Evolutionary conservation across 2,329 filamentous ascomycete species (phyloP).

Genomic region (Corynespora cassiicola): DNA sequence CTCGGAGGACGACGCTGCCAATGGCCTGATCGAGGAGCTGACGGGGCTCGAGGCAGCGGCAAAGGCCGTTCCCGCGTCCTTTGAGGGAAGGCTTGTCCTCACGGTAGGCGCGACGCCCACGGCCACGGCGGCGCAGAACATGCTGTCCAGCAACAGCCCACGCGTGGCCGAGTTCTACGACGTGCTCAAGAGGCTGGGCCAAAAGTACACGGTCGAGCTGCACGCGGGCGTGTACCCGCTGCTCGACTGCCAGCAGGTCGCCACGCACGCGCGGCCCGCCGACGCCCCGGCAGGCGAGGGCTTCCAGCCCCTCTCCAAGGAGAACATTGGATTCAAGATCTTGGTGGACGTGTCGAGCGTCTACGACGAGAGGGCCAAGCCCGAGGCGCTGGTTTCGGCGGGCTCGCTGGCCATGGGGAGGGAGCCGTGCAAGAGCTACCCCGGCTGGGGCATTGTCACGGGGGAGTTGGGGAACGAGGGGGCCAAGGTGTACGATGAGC

Average conservation of each 20-base stretch:
- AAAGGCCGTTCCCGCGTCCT: constrained; percentile 36
- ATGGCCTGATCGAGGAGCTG: constrained; percentile 67
- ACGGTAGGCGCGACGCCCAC: constrained; percentile 82
- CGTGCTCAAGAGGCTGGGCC: constrained; percentile 47
- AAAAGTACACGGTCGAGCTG: constrained; percentile 62
- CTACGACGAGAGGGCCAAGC: constrained; percentile 58
- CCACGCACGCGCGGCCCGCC: constrained; percentile 68
- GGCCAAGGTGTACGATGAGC: constrained; percentile 32
- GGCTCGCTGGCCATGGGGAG: constrained; percentile 74
- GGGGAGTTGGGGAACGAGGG: constrained; percentile 57
- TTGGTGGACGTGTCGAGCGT: constrained; percentile 74
- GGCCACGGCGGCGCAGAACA: constrained; percentile 69
- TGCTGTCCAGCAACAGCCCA: constrained; percentile 50
- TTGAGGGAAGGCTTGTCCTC: constrained; percentile 55
- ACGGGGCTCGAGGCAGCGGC: constrained; percentile 58
- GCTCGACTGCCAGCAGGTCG: constrained; percentile 80
- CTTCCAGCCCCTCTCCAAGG: constrained; percentile 52
- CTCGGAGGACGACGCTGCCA: constrained; percentile 64
- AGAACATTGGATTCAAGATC: constrained; percentile 70
- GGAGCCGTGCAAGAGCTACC: constrained; percentile 74
- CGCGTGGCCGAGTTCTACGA: constrained; percentile 48
- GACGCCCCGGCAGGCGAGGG: constrained; percentile 12
- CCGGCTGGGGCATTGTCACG: constrained; percentile 73
- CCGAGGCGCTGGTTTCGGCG: constrained; percentile 73
- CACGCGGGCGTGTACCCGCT: constrained; percentile 80